Evolutionary conservation across 139 green algal genomes (phyloP), one percentile per base, ranked within the genome.

Genomic region (Mesostigma viride): DNA sequence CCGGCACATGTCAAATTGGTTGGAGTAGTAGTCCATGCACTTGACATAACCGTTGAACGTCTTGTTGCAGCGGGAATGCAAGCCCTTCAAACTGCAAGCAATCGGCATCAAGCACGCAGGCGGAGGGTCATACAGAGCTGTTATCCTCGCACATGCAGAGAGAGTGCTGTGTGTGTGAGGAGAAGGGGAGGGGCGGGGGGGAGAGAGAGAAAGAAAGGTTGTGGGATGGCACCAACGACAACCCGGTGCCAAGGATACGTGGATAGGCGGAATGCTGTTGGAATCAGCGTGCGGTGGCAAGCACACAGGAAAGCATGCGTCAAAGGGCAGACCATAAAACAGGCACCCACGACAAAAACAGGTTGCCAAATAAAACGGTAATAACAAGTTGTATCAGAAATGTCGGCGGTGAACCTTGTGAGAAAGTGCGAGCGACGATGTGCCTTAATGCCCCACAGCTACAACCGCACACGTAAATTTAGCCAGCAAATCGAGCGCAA

Each of bases 1-100:
- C 24, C 68, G 68, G 31, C 68, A 74, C 28, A 71, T 62, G 26
- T 68, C 66, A 34, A 74, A 74, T 32, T 74, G 63, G 62, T 57
- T 74, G 60, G 24, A 63, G 68, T 74, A 74, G 68, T 74, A 74
- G 62, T 74, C 40, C 68, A 74, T 74, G 47, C 68, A 74, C 45
- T 71, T 72, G 60, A 47, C 68, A 35, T 74, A 74, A n/a, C 22
- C 31, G n/a, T 74, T 60, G 51, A 74, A 53, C n/a, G 22, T 27
- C 44, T 3, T 17, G 3, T 31, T 31, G 58, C 68, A 74, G 32
- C 35, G n/a, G 22, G 30, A 26, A 1, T 74, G 60, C 30, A 74
- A 26, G 27, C 70, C 67, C 68, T 74, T 71, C 28, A 74, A 34
- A 26, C 68, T 74, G 61, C 14, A 64, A 53, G 17, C 14, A 11